phyloP scores from a whole-genome alignment of 2,329 filamentous ascomycete genomes.

The Phyllosticta citrichinensis region DNA sequence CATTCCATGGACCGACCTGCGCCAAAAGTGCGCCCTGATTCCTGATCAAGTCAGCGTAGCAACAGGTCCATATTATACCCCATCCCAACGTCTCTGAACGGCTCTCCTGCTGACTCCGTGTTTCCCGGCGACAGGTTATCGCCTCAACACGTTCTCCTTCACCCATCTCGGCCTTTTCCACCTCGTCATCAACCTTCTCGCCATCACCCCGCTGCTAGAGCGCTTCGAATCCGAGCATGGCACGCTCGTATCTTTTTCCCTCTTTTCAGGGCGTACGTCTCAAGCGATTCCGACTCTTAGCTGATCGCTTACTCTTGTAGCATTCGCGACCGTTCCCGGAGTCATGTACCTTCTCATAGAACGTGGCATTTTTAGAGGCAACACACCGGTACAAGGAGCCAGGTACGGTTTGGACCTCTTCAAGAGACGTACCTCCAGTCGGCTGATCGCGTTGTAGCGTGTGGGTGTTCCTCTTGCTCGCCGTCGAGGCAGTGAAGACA shows the following conservation, averaged over 20 bases:
- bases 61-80: conserved; percentile 50
- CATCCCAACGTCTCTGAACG: background rate
- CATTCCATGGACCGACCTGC: conserved; percentile 61
- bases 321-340: conserved; percentile 56
- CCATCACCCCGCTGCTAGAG: conserved; percentile 79
- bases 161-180: conserved; percentile 78
- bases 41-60: conserved; percentile 64
- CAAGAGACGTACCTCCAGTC: background rate
- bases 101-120: background rate
- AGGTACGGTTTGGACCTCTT: conserved; percentile 46
- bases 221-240: conserved; percentile 89
- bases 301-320: conserved; percentile 19
- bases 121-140: conserved; percentile 56
- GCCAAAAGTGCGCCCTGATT: conserved; percentile 68
- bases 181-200: conserved; percentile 65
- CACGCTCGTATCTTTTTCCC: conserved; percentile 72
- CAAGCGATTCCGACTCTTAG: background rate
- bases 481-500: conserved; percentile 76
- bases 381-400: conserved; percentile 69
- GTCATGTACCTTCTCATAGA: conserved; percentile 73
- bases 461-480: conserved; percentile 85
- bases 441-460: conserved; percentile 45
- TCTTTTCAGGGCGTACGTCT: conserved; percentile 82
- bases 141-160: conserved; percentile 84
- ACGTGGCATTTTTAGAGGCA: conserved; percentile 57